Percentiles rank a stretch among this genome's conserved stretches.
phyloP scores from a whole-genome alignment of 257 asterid genomes.

The Coffea canephora region DNA sequence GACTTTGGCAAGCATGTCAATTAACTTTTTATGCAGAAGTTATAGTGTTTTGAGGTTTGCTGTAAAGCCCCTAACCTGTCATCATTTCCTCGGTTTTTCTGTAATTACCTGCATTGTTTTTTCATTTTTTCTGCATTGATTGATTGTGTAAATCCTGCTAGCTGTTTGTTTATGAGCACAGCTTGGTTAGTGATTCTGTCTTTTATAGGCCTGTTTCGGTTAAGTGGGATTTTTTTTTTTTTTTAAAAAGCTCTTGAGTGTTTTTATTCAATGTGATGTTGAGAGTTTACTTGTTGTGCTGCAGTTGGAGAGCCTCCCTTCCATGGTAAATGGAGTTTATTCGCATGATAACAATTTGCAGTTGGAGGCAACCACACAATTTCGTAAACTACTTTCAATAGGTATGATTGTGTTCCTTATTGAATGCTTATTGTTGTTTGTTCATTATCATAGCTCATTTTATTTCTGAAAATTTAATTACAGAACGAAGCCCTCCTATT shows the following conservation, averaged over 20 bases:
- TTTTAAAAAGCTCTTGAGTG: background rate
- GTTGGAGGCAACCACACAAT: slow-evolving; percentile 77
- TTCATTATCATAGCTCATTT: slow-evolving; percentile 8
- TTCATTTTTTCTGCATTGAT: too few species aligned
- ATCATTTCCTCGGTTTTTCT: too few species aligned
- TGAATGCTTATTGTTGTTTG: background rate
- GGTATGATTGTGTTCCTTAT: slow-evolving; percentile 37
- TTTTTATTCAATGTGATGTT: background rate
- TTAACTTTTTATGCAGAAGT: background rate
- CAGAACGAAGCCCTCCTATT: slow-evolving; percentile 91
- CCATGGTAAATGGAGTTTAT: slow-evolving; percentile 69
- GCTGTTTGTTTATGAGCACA: background rate
- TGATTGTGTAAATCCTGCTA: background rate
- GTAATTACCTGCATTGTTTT: background rate
- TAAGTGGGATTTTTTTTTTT: background rate
- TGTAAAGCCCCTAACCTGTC: background rate
- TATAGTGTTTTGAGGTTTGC: background rate
- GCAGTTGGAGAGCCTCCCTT: slow-evolving; percentile 89
- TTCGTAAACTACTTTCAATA: slow-evolving; percentile 83
- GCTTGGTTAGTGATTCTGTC: background rate
- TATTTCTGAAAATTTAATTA: slow-evolving; percentile 10
- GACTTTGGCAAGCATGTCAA: background rate
- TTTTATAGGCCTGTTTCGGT: background rate
- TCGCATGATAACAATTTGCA: slow-evolving; percentile 62
- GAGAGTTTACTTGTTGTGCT: slow-evolving; percentile 14